These are phyloP conservation scores for Catunica adiposa DNA, from an alignment of 2,329 filamentous ascomycete genomes.

Conservation along the genomic window DNA sequence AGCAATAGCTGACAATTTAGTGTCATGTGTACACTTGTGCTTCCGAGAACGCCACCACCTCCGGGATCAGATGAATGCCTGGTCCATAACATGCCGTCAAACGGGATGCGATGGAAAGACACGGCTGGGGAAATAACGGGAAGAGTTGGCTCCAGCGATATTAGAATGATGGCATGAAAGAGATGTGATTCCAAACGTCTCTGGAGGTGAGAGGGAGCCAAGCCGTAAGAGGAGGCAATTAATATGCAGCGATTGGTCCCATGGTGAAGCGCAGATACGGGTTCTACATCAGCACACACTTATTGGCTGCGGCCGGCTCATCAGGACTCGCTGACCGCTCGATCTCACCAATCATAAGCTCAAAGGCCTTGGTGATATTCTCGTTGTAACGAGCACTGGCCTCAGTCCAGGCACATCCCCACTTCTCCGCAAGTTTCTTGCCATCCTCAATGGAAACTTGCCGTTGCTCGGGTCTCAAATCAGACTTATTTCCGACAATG, in stretches of 20 bases:
- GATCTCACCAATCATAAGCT: constrained; percentile 84
- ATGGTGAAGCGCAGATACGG: background rate
- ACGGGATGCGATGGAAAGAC: no score
- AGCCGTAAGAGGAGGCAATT: background rate
- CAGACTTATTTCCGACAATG: constrained; percentile 93
- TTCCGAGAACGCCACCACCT: background rate
- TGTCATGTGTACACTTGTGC: background rate
- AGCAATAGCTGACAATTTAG: background rate
- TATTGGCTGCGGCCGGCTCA: constrained; percentile 63
- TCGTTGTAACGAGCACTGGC: constrained; percentile 87
- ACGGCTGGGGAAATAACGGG: no score
- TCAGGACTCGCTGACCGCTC: constrained; percentile 86
- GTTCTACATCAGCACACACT: constrained; percentile 74
- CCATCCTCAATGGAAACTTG: constrained; percentile 80
- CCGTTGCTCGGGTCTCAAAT: constrained; percentile 80
- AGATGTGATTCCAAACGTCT: background rate
- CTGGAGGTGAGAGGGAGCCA: background rate
- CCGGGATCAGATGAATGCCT: background rate
- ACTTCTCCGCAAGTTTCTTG: constrained; percentile 66
- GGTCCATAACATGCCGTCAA: background rate
- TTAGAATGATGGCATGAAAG: no score
- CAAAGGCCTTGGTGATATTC: constrained; percentile 84
- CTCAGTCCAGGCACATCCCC: constrained; percentile 88
- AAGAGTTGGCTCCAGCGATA: no score
- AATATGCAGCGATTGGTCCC: background rate